A percentile compares a stretch with the other conserved stretches of the same genome.
Evolutionary conservation across 2,329 filamentous ascomycete species (phyloP).

Genomic region (Saccharata proteae): DNA sequence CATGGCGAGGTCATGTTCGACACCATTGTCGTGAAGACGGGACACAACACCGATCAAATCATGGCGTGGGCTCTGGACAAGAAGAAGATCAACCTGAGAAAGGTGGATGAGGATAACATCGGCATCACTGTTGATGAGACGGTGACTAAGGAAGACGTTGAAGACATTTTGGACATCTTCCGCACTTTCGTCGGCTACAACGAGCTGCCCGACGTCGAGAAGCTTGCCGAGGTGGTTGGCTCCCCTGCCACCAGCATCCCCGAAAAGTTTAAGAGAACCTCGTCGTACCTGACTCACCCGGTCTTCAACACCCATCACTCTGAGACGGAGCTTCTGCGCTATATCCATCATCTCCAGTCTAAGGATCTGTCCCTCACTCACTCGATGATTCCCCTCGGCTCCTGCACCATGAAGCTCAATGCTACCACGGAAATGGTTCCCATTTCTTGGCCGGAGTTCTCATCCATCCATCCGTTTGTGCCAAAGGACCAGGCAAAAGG

Average conservation of each 20-base stretch:
- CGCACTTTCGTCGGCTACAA: constrained; percentile 32
- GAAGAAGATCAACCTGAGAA: constrained; percentile 50
- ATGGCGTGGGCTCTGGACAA: constrained; percentile 39
- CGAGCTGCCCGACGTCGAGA: constrained; percentile 27
- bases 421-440: constrained; percentile 88
- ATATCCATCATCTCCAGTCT: constrained; percentile 85
- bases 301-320: constrained; percentile 94
- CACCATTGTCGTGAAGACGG: constrained; percentile 55
- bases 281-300: constrained; percentile 70
- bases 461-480: constrained; percentile 71
- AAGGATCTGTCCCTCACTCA: constrained; percentile 90
- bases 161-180: constrained; percentile 47
- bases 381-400: constrained; percentile 95
- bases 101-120: constrained; percentile 47
- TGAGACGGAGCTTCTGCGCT: constrained; percentile 85
- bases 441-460: constrained; percentile 63
- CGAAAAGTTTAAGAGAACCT: constrained; percentile 54
- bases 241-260: constrained; percentile 30
- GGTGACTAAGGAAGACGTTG: constrained; percentile 43
- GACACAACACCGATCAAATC: constrained; percentile 39
- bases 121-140: constrained; percentile 73
- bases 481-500: constrained; percentile 52
- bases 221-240: constrained; percentile 7
- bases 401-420: constrained; percentile 98
- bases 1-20: constrained; percentile 59